A percentile compares a stretch with the other conserved stretches of the same genome.
These are phyloP conservation scores for Tieghemostelium lacteum DNA, from an alignment of 78 protist genomes.

Conservation along the genomic window DNA sequence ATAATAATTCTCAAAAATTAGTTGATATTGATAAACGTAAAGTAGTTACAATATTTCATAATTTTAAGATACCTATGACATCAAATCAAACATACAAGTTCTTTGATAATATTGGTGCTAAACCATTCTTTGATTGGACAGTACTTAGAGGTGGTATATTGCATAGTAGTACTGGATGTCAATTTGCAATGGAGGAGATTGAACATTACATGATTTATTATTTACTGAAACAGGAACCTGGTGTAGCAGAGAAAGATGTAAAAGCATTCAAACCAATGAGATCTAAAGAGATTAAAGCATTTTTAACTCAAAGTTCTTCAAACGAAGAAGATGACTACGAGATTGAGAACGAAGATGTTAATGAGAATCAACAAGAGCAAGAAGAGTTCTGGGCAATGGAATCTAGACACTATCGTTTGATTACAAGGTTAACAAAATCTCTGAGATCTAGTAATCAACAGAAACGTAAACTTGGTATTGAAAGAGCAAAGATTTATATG, in stretches of 20 bases:
- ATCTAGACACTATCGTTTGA: conserved; percentile 34
- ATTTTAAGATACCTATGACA: neutral
- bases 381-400: conserved; percentile 42
- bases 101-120: neutral
- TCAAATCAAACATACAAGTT: neutral
- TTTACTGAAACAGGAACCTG: conserved; percentile 6
- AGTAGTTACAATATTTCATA: neutral
- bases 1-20: neutral
- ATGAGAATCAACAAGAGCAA: neutral
- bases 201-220: conserved; percentile 31
- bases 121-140: conserved; percentile 61
- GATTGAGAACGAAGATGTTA: neutral
- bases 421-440: conserved; percentile 14
- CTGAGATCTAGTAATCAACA: neutral
- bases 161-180: neutral
- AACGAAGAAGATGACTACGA: neutral
- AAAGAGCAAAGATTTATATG: conserved; percentile 22
- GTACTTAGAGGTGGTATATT: conserved; percentile 46
- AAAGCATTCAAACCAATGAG: conserved; percentile 14
- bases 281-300: conserved; percentile 40
- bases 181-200: conserved; percentile 27
- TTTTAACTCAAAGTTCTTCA: neutral
- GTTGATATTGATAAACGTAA: neutral
- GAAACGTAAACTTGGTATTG: neutral
- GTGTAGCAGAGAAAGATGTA: neutral